phyloP scores from a whole-genome alignment of 495 filamentous ascomycete species.

The Peziza echinospora region DNA sequence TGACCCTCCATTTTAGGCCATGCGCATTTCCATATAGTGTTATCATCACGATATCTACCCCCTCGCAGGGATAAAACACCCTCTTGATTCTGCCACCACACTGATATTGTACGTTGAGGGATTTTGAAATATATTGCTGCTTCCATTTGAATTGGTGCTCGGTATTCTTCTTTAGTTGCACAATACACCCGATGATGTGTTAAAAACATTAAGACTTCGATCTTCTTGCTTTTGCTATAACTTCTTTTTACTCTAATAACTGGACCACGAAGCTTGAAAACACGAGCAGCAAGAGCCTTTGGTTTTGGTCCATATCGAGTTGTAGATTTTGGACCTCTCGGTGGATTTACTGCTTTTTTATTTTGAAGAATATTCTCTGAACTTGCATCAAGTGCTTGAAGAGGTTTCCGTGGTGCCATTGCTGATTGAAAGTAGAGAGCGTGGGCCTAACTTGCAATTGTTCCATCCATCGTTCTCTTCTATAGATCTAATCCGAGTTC shows the following conservation, averaged over 20 bases:
- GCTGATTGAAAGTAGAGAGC: no score
- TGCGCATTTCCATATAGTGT: background rate
- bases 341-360: no score
- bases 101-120: background rate
- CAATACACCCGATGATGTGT: background rate
- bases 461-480: no score
- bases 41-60: background rate
- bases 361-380: no score
- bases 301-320: background rate
- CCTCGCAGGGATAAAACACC: background rate
- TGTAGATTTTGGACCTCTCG: no score
- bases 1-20: no score
- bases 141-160: background rate
- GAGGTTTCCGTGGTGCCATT: no score
- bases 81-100: background rate
- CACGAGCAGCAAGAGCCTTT: background rate
- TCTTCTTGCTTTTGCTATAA: slow-evolving; percentile 1
- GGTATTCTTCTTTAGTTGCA: background rate
- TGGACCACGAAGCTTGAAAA: background rate
- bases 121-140: slow-evolving; percentile 1
- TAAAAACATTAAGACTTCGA: slow-evolving; percentile 1
- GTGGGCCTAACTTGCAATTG: no score
- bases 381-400: no score
- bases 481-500: no score
- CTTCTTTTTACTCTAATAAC: background rate